A percentile compares a stretch with the other conserved stretches of the same genome.
Conservation (phyloP, 2,329 filamentous ascomycete genomes). For the Aspergillus sp. region DNA sequence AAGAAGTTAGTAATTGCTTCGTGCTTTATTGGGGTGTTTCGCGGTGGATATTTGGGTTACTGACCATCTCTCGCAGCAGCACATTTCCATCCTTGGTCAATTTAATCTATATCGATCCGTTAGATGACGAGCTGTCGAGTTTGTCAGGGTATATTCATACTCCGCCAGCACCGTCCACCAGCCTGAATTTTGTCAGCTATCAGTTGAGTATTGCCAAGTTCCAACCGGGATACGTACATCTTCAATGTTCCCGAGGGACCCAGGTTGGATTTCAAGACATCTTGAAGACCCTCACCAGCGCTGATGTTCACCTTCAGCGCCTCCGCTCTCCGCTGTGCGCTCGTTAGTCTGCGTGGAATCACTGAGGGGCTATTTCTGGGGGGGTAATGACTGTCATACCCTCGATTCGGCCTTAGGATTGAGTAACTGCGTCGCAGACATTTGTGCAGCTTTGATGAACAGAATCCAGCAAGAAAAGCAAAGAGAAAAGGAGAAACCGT, state of each 20-base stretch:
- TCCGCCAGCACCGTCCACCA: slow-evolving; percentile 63
- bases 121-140: slow-evolving; percentile 12
- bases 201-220: slow-evolving; percentile 2
- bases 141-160: slow-evolving; percentile 39
- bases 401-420: slow-evolving; percentile 99
- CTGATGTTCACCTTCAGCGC: slow-evolving; percentile 95
- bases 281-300: slow-evolving; percentile 85
- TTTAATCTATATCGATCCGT: slow-evolving; percentile 70
- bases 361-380: slow-evolving; percentile 32
- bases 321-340: slow-evolving; percentile 82
- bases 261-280: slow-evolving; percentile 95
- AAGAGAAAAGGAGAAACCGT: slow-evolving; percentile 14
- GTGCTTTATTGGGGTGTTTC: neutral
- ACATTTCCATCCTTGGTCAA: slow-evolving; percentile 99
- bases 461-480: slow-evolving; percentile 21
- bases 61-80: slow-evolving; percentile 64
- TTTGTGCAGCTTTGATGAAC: slow-evolving; percentile 44
- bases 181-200: slow-evolving; percentile 43
- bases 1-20: slow-evolving; percentile 29
- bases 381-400: slow-evolving; percentile 54
- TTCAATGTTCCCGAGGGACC: slow-evolving; percentile 93
- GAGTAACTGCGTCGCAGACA: slow-evolving; percentile 97
- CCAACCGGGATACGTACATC: slow-evolving; percentile 61
- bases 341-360: slow-evolving; percentile 44
- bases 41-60: slow-evolving; percentile 16